These are phyloP conservation scores for Dacryopinax spathularia DNA, from an alignment of 768 basidiomycete species.

Conservation along the genomic window DNA sequence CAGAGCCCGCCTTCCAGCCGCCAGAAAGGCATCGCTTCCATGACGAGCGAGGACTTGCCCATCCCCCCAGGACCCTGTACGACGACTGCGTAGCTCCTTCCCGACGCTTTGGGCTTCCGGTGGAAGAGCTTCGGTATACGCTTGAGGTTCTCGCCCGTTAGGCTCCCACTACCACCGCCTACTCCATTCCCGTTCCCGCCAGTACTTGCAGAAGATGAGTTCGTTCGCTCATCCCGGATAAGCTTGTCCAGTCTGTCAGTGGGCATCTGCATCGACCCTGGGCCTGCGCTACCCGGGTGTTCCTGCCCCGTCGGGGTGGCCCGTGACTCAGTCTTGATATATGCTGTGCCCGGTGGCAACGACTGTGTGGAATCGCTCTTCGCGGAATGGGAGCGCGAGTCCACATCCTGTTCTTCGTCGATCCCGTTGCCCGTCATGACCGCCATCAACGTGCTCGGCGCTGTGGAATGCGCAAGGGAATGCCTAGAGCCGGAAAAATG, in stretches of 20 bases:
- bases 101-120: neutral
- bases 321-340: neutral
- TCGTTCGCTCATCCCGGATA: neutral
- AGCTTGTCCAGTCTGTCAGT: neutral
- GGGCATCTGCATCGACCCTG: neutral
- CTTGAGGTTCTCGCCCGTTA: neutral
- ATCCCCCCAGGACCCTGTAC: slow-evolving; percentile 24
- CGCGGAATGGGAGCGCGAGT: neutral
- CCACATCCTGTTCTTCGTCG: neutral
- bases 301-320: neutral
- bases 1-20: slow-evolving; percentile 35
- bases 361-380: neutral
- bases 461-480: neutral
- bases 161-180: neutral
- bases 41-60: slow-evolving; percentile 62
- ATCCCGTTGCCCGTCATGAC: neutral
- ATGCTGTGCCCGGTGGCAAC: neutral
- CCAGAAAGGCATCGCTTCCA: slow-evolving; percentile 42
- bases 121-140: neutral
- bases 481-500: neutral
- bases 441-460: neutral
- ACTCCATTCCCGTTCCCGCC: neutral
- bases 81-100: slow-evolving; percentile 24
- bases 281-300: too few species aligned
- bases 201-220: too few species aligned